Percentiles rank a stretch among this genome's conserved stretches.
Conservation (phyloP, 495 filamentous ascomycete genomes). For the Acidiella bohemica region DNA sequence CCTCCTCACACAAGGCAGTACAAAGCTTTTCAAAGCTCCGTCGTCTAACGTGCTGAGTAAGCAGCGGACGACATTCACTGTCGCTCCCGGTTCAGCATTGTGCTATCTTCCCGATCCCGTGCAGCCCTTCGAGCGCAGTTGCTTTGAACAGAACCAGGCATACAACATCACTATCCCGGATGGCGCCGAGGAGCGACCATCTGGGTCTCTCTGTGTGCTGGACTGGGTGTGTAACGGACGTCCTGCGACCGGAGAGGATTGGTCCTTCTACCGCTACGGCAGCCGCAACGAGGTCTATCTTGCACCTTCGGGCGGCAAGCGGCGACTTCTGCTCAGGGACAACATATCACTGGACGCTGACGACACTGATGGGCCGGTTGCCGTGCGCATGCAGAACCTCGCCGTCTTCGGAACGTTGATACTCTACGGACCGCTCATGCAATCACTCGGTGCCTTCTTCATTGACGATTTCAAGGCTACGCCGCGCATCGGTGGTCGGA, state of each 20-base stretch:
- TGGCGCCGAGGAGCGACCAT: slow-evolving; percentile 26
- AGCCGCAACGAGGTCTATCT: slow-evolving; percentile 80
- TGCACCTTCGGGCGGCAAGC: slow-evolving; percentile 26
- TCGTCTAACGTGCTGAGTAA: slow-evolving; percentile 30
- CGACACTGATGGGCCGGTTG: slow-evolving; percentile 26
- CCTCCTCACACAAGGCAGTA: slow-evolving; percentile 86
- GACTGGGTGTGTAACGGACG: slow-evolving; percentile 90
- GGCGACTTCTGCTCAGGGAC: slow-evolving; percentile 65
- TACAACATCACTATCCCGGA: slow-evolving; percentile 42
- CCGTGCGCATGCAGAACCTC: slow-evolving; percentile 48
- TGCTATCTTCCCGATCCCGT: slow-evolving; percentile 90
- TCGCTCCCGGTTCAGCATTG: slow-evolving; percentile 52
- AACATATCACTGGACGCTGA: slow-evolving; percentile 58
- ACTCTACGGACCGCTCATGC: slow-evolving; percentile 59
- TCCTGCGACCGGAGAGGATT: slow-evolving; percentile 76
- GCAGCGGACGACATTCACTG: slow-evolving; percentile 51
- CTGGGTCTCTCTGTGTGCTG: slow-evolving; percentile 58
- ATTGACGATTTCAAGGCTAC: slow-evolving; percentile 58
- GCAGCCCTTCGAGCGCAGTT: slow-evolving; percentile 68
- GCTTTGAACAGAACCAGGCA: slow-evolving; percentile 69
- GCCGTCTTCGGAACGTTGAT: slow-evolving; percentile 73
- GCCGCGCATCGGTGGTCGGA: slow-evolving; percentile 71
- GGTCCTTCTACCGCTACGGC: slow-evolving; percentile 63
- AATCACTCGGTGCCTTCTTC: slow-evolving; percentile 51
- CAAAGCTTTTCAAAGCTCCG: slow-evolving; percentile 81